Base-by-base conservation (phyloP, 768 basidiomycete species). In the Cystofilobasidium ferigula region DNA sequence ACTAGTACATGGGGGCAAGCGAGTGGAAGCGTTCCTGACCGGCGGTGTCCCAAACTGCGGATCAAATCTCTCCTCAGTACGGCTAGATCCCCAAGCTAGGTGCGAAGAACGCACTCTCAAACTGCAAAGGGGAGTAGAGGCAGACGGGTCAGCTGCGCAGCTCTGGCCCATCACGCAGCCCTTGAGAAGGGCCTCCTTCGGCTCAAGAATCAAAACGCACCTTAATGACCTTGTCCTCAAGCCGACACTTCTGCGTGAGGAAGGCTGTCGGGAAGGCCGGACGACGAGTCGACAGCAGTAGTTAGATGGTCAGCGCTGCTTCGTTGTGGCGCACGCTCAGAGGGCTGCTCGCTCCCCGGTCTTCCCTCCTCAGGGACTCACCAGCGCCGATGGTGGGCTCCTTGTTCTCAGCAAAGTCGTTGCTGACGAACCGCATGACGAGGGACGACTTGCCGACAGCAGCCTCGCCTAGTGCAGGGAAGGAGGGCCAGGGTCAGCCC, bases 401-500 rank as follows among this genome's bases (percentile, higher is more conserved):
- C 77, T 97, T 98, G 82, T 98, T 97, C 68, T 89, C 85, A 77
- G 97, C 93, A 77, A 98, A 99, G 76, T 99, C 94, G 79, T 98
- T 91, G 75, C 87, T 87, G 76, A 95, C 92, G 77, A 99, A 99
- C 76, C 94, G 86, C 67, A 97, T 83, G 54, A 98, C 94, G 62
- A 99, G 85, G n/a, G 91, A 95, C 13, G 93, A 95, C 81, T 99
- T 99, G 69, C 94, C 94, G 53, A 99, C 94, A 62, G 94, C 94
- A 68, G 94, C 93, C 80, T 99, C 94, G 71, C 94, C 93, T 97
- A 70, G n/a, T 16, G 26, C 22, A 16, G 2, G 10, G 32, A 71
- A 1, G n/a, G 8, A n/a, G 28, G 48, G 54, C 40, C 14, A 24
- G 28, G 62, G 69, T 57, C 13, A 45, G 58, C 36, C 47, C 32